Percentiles rank a stretch among this genome's conserved stretches.
phyloP scores from a whole-genome alignment of 768 basidiomycete genomes.

The Panaeolus cyanescens region DNA sequence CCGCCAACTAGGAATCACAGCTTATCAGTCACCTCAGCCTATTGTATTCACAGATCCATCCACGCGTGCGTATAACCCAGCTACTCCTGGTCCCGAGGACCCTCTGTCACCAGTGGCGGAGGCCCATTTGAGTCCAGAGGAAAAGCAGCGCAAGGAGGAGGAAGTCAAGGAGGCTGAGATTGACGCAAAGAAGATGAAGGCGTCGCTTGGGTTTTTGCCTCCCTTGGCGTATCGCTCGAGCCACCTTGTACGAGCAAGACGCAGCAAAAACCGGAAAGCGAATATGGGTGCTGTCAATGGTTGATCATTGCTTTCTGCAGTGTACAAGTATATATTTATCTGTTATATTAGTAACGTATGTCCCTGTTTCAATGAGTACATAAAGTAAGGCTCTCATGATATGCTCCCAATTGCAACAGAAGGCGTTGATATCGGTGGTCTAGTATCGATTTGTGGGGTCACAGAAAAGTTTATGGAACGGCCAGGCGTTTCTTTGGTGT shows the following conservation, averaged over 20 bases:
- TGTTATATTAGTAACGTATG: neutral
- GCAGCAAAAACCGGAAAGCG: slow-evolving; percentile 43
- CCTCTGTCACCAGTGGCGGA: slow-evolving; percentile 5
- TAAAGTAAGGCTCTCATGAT: too few relatives aligned
- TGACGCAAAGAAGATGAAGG: slow-evolving; percentile 31
- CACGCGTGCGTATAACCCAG: slow-evolving; percentile 22
- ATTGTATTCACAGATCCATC: slow-evolving; percentile 46
- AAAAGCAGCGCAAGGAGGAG: slow-evolving; percentile 10
- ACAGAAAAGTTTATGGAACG: neutral
- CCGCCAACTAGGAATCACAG: slow-evolving; percentile 66
- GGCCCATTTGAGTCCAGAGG: slow-evolving; percentile 5
- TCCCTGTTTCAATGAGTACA: too few relatives aligned
- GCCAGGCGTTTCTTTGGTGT: slow-evolving; percentile 5
- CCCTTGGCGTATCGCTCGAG: slow-evolving; percentile 36
- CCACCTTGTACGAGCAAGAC: slow-evolving; percentile 37
- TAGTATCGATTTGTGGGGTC: neutral
- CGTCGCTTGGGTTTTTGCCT: slow-evolving; percentile 49
- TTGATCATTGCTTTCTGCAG: neutral
- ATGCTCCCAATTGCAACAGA: too few relatives aligned
- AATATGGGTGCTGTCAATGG: slow-evolving; percentile 37
- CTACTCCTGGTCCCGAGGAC: slow-evolving; percentile 14
- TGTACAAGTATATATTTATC: neutral
- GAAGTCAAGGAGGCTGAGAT: slow-evolving; percentile 28
- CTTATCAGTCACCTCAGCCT: slow-evolving; percentile 62
- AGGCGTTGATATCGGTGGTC: too few relatives aligned